Base-by-base conservation (phyloP, 1,284 basidiomycete genomes). In the Malassezia equina region DNA sequence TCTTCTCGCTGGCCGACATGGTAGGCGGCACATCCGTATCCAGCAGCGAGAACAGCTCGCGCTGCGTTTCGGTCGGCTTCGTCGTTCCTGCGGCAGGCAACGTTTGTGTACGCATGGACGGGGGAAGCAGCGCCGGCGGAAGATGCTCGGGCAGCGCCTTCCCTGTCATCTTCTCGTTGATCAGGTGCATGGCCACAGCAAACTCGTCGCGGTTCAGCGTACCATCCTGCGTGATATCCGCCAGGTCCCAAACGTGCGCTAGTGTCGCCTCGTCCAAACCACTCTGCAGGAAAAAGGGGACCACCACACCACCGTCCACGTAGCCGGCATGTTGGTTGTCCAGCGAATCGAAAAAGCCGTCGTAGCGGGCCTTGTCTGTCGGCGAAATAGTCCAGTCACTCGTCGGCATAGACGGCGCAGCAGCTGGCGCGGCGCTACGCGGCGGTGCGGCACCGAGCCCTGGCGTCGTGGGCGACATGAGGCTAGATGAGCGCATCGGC, bases 251-350 rank as follows among this genome's bases (percentile, higher is more conserved):
- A 51, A 98, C 80, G 66, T 84, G 86, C 15, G 94, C 94, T 24
- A 99, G 80, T 17, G 83, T 80, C 17, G 85, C 83, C 62, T 89
- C 88, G 4, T 85, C 81, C 36, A 99, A 78, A 57, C 89, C 86
- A 48, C 90, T 93, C 75, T 91, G 85, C 60, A 94, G 77, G 84
- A 99, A 88, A 76, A 98, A 98, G 4, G 89, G 89, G 0, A 96
- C 94, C 4, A 90, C 94, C 21, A 88, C 83, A 60, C 93, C 88
- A 9, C 90, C 91, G 67, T 93, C 90, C 29, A 98, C 86, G 64
- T 80, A 86, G 1, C 90, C 91, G 58, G 78, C 81, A 63, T 82
- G 83, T 59, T 82, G 80, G 13, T 80, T 76, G 75, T 98, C 94
- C 31, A 98, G 80, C 27, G 80, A 80, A 53, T 87, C 83, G 69